Conservation (phyloP, 1,139 yeast species). For the Candida anutae region DNA sequence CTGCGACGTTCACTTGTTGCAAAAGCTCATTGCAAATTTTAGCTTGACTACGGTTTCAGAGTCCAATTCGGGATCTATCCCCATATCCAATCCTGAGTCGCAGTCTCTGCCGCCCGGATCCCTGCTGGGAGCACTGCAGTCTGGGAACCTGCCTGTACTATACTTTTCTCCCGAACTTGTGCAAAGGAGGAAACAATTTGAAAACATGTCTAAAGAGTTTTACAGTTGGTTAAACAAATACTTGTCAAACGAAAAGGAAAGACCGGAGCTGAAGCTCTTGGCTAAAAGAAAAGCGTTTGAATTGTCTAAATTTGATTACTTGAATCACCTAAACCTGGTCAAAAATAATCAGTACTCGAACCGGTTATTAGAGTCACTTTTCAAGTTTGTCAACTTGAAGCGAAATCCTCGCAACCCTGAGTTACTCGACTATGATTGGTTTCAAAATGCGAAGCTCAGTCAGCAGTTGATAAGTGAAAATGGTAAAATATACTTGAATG, state of each 20-base stretch:
- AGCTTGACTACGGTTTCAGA: background rate
- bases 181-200: constrained; percentile 48
- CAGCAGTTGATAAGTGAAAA: constrained; percentile 19
- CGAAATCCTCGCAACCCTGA: constrained; percentile 9
- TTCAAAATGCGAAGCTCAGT: constrained; percentile 15
- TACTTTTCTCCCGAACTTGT: constrained; percentile 6
- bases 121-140: too few relatives aligned
- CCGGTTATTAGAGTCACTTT: constrained; percentile 31
- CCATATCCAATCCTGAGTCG: background rate
- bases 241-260: constrained; percentile 55
- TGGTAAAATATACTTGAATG: constrained; percentile 26
- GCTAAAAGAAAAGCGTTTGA: constrained; percentile 58
- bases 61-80: constrained; percentile 1
- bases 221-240: constrained; percentile 70
- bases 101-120: background rate
- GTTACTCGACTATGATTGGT: constrained; percentile 14
- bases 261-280: constrained; percentile 56
- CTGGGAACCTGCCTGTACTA: constrained; percentile 1
- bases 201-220: constrained; percentile 64
- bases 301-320: constrained; percentile 63
- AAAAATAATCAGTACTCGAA: constrained; percentile 44
- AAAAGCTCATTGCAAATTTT: constrained; percentile 15
- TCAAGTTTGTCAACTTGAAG: constrained; percentile 25
- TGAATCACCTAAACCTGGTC: constrained; percentile 52
- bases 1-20: constrained; percentile 21